Percentiles rank a stretch among this genome's conserved stretches.
Evolutionary conservation across 73 alveolate species (phyloP).

Genomic region (Paramecium sonneborni): DNA sequence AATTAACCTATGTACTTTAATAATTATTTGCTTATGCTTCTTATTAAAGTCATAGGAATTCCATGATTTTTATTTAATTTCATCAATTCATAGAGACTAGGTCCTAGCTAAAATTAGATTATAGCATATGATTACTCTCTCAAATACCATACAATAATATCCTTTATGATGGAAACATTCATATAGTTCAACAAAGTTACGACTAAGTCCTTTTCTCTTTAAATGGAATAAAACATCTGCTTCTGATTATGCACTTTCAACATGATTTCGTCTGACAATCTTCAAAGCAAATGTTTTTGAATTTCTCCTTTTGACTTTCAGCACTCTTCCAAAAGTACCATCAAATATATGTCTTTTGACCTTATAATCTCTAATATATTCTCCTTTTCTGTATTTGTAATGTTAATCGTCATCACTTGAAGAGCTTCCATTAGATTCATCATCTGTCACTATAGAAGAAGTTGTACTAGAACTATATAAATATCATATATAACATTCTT

Average conservation of each 20-base stretch:
- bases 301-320: slow-evolving; percentile 61
- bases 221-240: slow-evolving; percentile 82
- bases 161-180: slow-evolving; percentile 63
- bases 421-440: neutral
- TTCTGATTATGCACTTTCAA: slow-evolving; percentile 67
- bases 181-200: slow-evolving; percentile 57
- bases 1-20: slow-evolving; percentile 79
- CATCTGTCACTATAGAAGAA: neutral
- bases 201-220: slow-evolving; percentile 43
- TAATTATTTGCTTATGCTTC: slow-evolving; percentile 80
- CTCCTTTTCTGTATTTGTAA: slow-evolving; percentile 53
- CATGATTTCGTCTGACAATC: slow-evolving; percentile 39
- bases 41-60: slow-evolving; percentile 80
- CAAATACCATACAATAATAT: slow-evolving; percentile 90
- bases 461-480: neutral
- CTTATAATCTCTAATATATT: slow-evolving; percentile 13
- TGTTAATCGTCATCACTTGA: slow-evolving; percentile 27
- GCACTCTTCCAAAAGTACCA: slow-evolving; percentile 98
- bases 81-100: slow-evolving; percentile 86
- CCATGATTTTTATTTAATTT: slow-evolving; percentile 88
- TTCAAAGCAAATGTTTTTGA: slow-evolving; percentile 45
- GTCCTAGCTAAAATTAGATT: slow-evolving; percentile 77
- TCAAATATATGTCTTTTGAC: slow-evolving; percentile 81
- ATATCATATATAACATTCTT: neutral
- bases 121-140: slow-evolving; percentile 16